Evolutionary conservation across 2,329 filamentous ascomycete genomes (phyloP).

Genomic region (Aspergillus ochraceus): DNA sequence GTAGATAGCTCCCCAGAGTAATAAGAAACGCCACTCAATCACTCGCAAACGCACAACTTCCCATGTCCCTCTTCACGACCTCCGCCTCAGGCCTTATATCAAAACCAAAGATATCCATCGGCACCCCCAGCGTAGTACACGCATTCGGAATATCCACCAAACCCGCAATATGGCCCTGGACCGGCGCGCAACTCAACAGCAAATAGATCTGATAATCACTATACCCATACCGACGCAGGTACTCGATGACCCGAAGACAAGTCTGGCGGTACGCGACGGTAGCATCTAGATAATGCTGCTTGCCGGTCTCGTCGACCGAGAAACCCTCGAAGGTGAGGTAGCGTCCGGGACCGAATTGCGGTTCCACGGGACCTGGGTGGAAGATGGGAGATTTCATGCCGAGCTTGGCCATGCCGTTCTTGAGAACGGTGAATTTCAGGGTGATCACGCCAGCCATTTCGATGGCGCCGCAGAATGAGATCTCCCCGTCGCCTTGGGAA

Average conservation of each 20-base stretch:
- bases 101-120: slow-evolving; percentile 94
- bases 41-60: slow-evolving; percentile 65
- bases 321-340: slow-evolving; percentile 90
- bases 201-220: slow-evolving; percentile 80
- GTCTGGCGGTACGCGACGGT: slow-evolving; percentile 86
- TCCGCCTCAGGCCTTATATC: slow-evolving; percentile 72
- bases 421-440: slow-evolving; percentile 85
- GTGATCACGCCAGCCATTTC: slow-evolving; percentile 94
- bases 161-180: slow-evolving; percentile 85
- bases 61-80: slow-evolving; percentile 66
- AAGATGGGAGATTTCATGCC: slow-evolving; percentile 83
- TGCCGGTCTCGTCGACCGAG: slow-evolving; percentile 81
- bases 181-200: slow-evolving; percentile 77
- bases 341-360: slow-evolving; percentile 78
- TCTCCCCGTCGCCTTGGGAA: slow-evolving; percentile 85
- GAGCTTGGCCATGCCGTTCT: slow-evolving; percentile 71
- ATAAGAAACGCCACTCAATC: not conserved
- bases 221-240: slow-evolving; percentile 71
- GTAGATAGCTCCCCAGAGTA: too few relatives aligned
- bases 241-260: slow-evolving; percentile 74
- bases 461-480: slow-evolving; percentile 85
- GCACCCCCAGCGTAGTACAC: slow-evolving; percentile 83
- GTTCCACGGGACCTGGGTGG: slow-evolving; percentile 82
- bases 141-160: slow-evolving; percentile 91
- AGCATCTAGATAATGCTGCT: slow-evolving; percentile 85